phyloP scores from a whole-genome alignment of 73 alveolate species.

The Paramecium octaurelia region DNA sequence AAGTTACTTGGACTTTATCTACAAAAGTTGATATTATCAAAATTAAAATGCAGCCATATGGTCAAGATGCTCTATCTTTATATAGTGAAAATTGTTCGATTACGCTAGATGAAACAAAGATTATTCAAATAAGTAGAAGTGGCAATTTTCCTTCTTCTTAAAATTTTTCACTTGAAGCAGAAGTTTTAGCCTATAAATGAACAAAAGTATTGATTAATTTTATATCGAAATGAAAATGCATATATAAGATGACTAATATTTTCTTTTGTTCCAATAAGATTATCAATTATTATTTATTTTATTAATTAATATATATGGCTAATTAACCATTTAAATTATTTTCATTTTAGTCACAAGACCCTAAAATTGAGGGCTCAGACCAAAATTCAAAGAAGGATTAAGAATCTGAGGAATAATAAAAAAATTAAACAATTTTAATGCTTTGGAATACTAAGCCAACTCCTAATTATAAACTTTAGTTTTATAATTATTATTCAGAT shows the following conservation, averaged over 20 bases:
- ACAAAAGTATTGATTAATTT: too few species aligned
- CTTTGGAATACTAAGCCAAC: conserved; percentile 9
- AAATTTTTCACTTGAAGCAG: not conserved
- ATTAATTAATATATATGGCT: not conserved
- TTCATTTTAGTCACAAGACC: not conserved
- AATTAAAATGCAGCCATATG: not conserved
- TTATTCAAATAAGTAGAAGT: not conserved
- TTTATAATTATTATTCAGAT: conserved; percentile 18
- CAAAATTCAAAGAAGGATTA: not conserved
- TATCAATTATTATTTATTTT: not conserved
- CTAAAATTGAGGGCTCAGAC: not conserved
- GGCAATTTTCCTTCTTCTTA: not conserved
- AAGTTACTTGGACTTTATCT: not conserved
- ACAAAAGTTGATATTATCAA: not conserved
- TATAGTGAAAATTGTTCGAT: not conserved
- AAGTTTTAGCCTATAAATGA: not conserved
- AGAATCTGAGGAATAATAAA: not conserved
- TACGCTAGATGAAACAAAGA: not conserved
- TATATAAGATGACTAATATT: not conserved
- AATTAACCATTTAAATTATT: not conserved
- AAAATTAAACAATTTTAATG: not conserved
- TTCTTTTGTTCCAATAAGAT: not conserved
- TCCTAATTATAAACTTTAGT: not conserved
- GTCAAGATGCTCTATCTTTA: not conserved
- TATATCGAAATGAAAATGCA: too few species aligned